Conservation (phyloP, 345 rosid species). For the Lepidium aucheri region DNA sequence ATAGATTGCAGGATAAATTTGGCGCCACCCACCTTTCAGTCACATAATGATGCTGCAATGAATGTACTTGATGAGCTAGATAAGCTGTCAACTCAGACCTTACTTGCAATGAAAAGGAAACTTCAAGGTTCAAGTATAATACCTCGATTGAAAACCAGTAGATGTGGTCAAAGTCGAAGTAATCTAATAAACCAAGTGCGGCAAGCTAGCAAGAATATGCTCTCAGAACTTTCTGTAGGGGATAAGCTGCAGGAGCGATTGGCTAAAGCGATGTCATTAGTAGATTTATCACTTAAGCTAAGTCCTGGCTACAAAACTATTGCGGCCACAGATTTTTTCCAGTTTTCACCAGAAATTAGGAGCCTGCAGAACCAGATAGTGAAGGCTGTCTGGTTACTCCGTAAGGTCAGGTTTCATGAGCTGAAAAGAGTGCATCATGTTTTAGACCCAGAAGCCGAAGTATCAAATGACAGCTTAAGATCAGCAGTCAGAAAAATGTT, state of each 20-base stretch:
- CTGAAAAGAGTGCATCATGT: constrained; percentile 45
- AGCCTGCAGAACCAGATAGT: constrained; percentile 58
- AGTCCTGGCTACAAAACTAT: constrained; percentile 30
- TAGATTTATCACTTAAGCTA: constrained; percentile 47
- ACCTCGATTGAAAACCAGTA: constrained; percentile 30
- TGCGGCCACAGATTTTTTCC: constrained; percentile 29
- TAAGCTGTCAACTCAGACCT: constrained; percentile 39
- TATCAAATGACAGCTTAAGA: constrained; percentile 39
- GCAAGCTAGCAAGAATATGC: constrained; percentile 42
- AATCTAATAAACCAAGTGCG: constrained; percentile 37
- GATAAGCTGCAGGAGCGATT: constrained; percentile 47
- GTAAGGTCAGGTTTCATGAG: constrained; percentile 38
- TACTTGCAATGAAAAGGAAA: constrained; percentile 66
- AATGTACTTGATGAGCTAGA: constrained; percentile 46
- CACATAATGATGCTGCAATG: constrained; percentile 34
- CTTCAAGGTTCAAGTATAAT: constrained; percentile 38
- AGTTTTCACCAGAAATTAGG: constrained; percentile 44
- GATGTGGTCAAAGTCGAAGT: constrained; percentile 30
- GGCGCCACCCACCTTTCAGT: constrained; percentile 28
- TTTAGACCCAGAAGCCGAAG: constrained; percentile 43
- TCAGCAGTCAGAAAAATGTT: constrained; percentile 49
- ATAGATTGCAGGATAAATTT: constrained; percentile 17
- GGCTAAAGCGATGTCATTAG: constrained; percentile 67
- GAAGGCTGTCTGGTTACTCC: constrained; percentile 56
- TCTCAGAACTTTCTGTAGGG: constrained; percentile 39